Conservation (phyloP, 1,284 basidiomycete genomes). For the Microbotryum intermedium region DNA sequence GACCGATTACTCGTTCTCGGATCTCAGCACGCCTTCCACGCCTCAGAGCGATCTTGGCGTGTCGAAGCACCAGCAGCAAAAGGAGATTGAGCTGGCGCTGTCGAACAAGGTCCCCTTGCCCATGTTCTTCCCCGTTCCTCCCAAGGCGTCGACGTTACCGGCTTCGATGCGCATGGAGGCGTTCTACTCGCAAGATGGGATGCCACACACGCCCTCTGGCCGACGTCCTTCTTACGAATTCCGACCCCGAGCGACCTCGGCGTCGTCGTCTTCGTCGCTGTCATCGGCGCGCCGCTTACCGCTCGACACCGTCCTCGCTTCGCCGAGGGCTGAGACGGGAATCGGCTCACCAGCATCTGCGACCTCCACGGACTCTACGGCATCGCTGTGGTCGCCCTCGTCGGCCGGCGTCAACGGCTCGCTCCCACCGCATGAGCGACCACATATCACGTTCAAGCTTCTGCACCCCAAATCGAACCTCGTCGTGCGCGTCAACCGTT, state of each 20-base stretch:
- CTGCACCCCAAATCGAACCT: slow-evolving; percentile 18
- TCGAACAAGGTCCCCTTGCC: slow-evolving; percentile 23
- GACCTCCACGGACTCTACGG: not conserved
- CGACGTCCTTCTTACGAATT: not conserved
- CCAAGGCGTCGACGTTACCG: not conserved
- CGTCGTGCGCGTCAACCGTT: slow-evolving; percentile 10
- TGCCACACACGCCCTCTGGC: slow-evolving; percentile 9
- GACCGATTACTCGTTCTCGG: slow-evolving; percentile 18
- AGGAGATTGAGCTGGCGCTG: slow-evolving; percentile 4
- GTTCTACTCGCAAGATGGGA: slow-evolving; percentile 21
- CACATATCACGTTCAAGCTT: slow-evolving; percentile 22
- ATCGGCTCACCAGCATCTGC: not conserved
- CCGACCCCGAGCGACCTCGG: slow-evolving; percentile 14
- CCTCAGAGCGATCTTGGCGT: slow-evolving; percentile 7
- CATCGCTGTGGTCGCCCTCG: not conserved
- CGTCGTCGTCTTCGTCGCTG: slow-evolving; percentile 1
- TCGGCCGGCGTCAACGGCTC: not conserved
- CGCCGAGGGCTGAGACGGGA: slow-evolving; percentile 4
- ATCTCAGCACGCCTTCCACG: slow-evolving; percentile 22
- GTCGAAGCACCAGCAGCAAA: not conserved
- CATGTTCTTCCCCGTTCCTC: slow-evolving; percentile 27
- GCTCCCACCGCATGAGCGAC: not conserved
- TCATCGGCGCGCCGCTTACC: slow-evolving; percentile 11
- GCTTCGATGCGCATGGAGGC: slow-evolving; percentile 4
- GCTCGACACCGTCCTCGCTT: slow-evolving; percentile 24